These are phyloP conservation scores for Aspergillus carlsbadensis DNA, from an alignment of 495 filamentous ascomycete species.

Conservation along the genomic window DNA sequence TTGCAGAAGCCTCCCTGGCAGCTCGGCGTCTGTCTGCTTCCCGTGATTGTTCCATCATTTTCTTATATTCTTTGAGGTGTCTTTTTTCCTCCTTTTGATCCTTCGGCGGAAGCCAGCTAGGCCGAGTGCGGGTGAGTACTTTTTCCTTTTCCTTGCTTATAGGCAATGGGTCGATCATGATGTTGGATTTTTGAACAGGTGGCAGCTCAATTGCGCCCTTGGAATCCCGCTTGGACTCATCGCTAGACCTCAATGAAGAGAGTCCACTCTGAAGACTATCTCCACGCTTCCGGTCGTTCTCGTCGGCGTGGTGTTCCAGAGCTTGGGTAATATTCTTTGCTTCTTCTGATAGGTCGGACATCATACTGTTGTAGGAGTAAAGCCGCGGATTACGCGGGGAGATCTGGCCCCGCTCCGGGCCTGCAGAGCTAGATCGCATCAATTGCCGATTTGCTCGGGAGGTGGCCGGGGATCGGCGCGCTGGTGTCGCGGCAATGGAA, in stretches of 20 bases:
- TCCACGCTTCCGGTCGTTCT: constrained; percentile 52
- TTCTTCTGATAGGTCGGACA: constrained; percentile 80
- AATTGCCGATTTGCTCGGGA: constrained; percentile 31
- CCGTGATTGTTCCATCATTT: constrained; percentile 81
- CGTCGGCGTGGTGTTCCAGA: constrained; percentile 78
- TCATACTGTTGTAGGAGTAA: constrained; percentile 82
- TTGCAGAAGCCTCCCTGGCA: constrained; percentile 45
- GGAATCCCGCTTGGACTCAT: constrained; percentile 54
- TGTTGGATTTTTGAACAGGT: constrained; percentile 78
- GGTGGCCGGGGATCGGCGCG: constrained; percentile 29
- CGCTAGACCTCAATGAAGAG: constrained; percentile 41
- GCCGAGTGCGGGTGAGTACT: constrained; percentile 83
- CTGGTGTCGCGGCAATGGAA: constrained; percentile 10
- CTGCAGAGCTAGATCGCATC: constrained; percentile 45
- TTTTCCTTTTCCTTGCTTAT: constrained; percentile 97
- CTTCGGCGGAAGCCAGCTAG: constrained; percentile 95
- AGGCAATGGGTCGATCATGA: constrained; percentile 95
- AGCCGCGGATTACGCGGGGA: constrained; percentile 57
- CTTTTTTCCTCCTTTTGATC: constrained; percentile 87
- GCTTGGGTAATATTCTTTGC: constrained; percentile 87
- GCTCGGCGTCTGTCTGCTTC: constrained; percentile 59
- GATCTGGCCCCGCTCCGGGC: constrained; percentile 45
- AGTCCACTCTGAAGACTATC: constrained; percentile 51
- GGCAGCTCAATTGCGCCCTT: constrained; percentile 66
- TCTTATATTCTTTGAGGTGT: constrained; percentile 88